phyloP scores from a whole-genome alignment of 306 rosid genomes.

The Rosa lucieae region DNA sequence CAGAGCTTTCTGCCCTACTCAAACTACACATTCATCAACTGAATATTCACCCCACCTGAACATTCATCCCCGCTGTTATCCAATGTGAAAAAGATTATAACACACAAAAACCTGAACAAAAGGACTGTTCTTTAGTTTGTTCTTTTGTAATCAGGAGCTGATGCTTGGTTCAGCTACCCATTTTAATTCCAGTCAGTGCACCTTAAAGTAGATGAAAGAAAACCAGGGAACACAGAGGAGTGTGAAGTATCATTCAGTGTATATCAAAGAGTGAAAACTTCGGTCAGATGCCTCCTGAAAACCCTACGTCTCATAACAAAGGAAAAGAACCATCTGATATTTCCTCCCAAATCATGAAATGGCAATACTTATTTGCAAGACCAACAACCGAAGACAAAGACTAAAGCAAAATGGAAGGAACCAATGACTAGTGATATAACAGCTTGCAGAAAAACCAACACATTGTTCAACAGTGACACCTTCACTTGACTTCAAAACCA shows the following conservation, averaged over 20 bases:
- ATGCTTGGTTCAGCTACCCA: slow-evolving; percentile 20
- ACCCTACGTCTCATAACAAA: slow-evolving; percentile 14
- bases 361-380: slow-evolving; percentile 14
- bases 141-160: not conserved
- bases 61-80: not conserved
- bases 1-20: not conserved
- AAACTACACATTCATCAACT: not conserved
- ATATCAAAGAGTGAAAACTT: slow-evolving; percentile 22
- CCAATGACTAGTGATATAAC: slow-evolving; percentile 25
- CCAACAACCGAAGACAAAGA: slow-evolving; percentile 27
- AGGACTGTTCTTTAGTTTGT: not conserved
- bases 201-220: slow-evolving; percentile 20
- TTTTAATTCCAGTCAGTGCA: slow-evolving; percentile 20
- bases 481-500: slow-evolving; percentile 16
- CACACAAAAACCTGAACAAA: not conserved
- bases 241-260: slow-evolving; percentile 28
- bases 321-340: slow-evolving; percentile 25
- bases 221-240: slow-evolving; percentile 20
- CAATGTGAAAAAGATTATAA: not conserved
- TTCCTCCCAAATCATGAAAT: slow-evolving; percentile 29
- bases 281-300: slow-evolving; percentile 7
- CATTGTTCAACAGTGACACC: slow-evolving; percentile 17
- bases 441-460: slow-evolving; percentile 32
- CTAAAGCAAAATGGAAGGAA: slow-evolving; percentile 24
- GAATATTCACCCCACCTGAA: not conserved